Evolutionary conservation across 164 flowering plant species (phyloP).

Genomic region (Brasenia schreberi): DNA sequence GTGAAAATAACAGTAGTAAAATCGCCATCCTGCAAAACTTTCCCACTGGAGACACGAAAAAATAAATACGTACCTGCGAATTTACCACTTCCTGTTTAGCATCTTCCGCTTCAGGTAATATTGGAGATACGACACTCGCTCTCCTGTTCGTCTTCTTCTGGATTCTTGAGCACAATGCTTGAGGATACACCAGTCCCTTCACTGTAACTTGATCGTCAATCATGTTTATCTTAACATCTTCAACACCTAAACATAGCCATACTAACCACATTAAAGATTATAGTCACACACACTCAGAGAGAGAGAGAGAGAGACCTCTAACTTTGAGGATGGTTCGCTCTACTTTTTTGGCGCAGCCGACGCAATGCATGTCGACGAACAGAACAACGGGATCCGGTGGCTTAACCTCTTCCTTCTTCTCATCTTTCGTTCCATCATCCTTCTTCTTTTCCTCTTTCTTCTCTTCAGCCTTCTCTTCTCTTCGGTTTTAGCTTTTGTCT

Average conservation of each 20-base stretch:
- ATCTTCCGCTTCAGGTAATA: conserved; percentile 62
- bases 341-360: conserved; percentile 89
- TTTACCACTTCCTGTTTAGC: conserved; percentile 46
- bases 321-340: conserved; percentile 51
- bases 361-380: conserved; percentile 80
- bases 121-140: conserved; percentile 66
- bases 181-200: conserved; percentile 75
- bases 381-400: conserved; percentile 41
- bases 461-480: conserved; percentile 16
- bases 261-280: not conserved
- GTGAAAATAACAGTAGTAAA: not conserved
- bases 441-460: conserved; percentile 21
- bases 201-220: conserved; percentile 60
- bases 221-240: conserved; percentile 58
- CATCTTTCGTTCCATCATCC: conserved; percentile 18
- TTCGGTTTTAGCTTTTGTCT: conserved; percentile 25
- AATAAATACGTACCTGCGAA: conserved; percentile 41
- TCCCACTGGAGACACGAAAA: not conserved
- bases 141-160: conserved; percentile 69
- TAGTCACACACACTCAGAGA: not conserved
- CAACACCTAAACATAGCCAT: conserved; percentile 11
- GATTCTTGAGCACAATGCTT: conserved; percentile 56
- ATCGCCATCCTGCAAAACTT: not conserved
- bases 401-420: conserved; percentile 25
- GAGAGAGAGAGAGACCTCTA: conserved; percentile 33